Evolutionary conservation across 306 rosid genomes (phyloP).

Genomic region (Pterocarpus santalinus): DNA sequence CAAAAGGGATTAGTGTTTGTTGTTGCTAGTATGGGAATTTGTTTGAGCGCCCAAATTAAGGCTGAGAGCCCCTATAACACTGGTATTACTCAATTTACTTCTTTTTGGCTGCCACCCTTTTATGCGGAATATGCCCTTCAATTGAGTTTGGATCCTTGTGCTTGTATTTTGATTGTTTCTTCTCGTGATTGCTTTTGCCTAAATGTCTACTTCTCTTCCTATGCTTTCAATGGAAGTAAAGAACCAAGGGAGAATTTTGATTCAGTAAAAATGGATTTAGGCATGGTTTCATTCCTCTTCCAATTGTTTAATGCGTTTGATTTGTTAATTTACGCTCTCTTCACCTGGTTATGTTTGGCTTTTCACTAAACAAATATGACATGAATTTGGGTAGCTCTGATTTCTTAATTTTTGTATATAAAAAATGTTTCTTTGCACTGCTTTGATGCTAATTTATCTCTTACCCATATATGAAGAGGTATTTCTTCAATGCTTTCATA

Average conservation of each 20-base stretch:
- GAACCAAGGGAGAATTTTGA: not conserved
- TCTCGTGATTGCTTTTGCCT: not conserved
- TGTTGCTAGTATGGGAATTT: conserved; percentile 62
- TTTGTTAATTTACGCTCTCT: not conserved
- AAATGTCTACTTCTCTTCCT: not conserved
- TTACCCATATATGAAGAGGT: not conserved
- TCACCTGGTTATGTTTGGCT: not conserved
- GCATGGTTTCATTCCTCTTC: conserved; percentile 10
- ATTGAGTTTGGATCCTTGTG: conserved; percentile 30
- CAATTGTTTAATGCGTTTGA: not conserved
- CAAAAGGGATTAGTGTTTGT: not conserved
- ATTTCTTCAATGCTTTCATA: not conserved
- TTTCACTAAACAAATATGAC: not conserved
- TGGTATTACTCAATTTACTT: conserved; percentile 48
- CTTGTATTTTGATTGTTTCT: conserved; percentile 18
- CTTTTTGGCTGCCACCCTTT: not conserved
- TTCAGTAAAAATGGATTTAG: not conserved
- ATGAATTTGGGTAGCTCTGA: not conserved
- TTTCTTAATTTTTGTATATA: conserved; percentile 2
- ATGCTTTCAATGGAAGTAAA: not conserved
- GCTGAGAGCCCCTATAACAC: conserved; percentile 60
- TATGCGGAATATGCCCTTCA: not conserved
- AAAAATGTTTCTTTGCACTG: not conserved
- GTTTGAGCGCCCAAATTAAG: conserved; percentile 66
- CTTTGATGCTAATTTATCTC: conserved; percentile 6